A percentile compares a stretch with the other conserved stretches of the same genome.
These are phyloP conservation scores for Oidiodendron maius DNA, from an alignment of 495 filamentous ascomycete species.

Conservation along the genomic window DNA sequence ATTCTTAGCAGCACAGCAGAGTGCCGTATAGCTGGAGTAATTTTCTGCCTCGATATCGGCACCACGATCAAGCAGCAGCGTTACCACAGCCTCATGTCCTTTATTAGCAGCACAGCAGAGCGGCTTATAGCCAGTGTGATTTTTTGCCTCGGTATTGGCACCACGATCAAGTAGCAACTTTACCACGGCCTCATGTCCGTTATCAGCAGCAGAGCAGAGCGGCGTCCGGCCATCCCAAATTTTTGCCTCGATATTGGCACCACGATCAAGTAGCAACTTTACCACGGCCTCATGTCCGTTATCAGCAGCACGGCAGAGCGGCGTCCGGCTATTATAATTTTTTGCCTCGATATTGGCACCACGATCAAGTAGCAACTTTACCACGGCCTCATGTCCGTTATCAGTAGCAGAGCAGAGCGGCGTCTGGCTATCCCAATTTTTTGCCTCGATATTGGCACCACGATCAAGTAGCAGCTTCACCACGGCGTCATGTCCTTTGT, in stretches of 20 bases:
- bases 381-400: slow-evolving; percentile 7
- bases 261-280: slow-evolving; percentile 30
- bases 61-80: no score
- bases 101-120: no score
- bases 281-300: slow-evolving; percentile 32
- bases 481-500: no score
- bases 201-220: not conserved
- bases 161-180: not conserved
- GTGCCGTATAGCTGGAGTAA: no score
- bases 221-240: not conserved
- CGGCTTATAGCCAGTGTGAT: no score
- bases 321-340: slow-evolving; percentile 12
- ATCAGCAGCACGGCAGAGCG: slow-evolving; percentile 35
- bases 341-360: slow-evolving; percentile 19
- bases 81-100: no score
- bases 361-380: slow-evolving; percentile 21
- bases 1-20: no score
- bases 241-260: slow-evolving; percentile 27
- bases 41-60: no score
- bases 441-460: not conserved
- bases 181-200: no score
- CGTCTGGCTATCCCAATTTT: not conserved
- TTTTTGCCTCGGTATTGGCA: no score
- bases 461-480: not conserved
- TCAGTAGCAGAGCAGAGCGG: slow-evolving; percentile 9